Percentiles rank a stretch among this genome's conserved stretches.
These are phyloP conservation scores for Fistulinella prunicolor DNA, from an alignment of 768 basidiomycete species.

Conservation along the genomic window DNA sequence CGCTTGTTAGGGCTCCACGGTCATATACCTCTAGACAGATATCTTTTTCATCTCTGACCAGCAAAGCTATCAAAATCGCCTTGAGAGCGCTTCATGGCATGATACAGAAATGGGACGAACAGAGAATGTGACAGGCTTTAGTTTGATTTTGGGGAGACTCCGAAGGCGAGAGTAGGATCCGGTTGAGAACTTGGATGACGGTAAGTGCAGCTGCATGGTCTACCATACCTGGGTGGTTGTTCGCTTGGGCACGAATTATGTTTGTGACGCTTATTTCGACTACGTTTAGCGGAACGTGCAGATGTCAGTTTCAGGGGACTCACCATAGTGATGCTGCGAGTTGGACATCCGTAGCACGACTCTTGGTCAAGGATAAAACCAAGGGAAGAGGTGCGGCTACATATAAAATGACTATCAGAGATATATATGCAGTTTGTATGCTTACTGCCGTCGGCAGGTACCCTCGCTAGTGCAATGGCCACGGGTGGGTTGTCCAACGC, in stretches of 20 bases:
- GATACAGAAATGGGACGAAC: slow-evolving; percentile 39
- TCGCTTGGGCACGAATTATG: slow-evolving; percentile 52
- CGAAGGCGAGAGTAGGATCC: slow-evolving; percentile 45
- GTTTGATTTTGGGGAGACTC: slow-evolving; percentile 47
- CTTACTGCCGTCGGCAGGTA: slow-evolving; percentile 39
- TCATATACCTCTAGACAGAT: slow-evolving; percentile 69
- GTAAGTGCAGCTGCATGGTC: slow-evolving; percentile 52
- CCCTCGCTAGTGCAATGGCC: slow-evolving; percentile 47
- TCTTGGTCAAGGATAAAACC: slow-evolving; percentile 54
- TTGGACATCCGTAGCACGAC: slow-evolving; percentile 58
- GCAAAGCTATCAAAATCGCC: slow-evolving; percentile 42
- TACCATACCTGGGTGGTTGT: slow-evolving; percentile 27
- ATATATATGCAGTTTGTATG: slow-evolving; percentile 18
- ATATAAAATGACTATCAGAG: slow-evolving; percentile 4
- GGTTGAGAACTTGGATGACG: slow-evolving; percentile 69
- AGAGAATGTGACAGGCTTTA: slow-evolving; percentile 73
- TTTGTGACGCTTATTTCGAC: slow-evolving; percentile 49
- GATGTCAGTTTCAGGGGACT: slow-evolving; percentile 3
- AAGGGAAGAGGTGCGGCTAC: slow-evolving; percentile 32
- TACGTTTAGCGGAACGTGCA: background rate
- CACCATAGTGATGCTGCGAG: slow-evolving; percentile 72
- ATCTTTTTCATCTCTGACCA: slow-evolving; percentile 67
- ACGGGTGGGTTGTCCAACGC: slow-evolving; percentile 59
- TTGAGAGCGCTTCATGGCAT: background rate
- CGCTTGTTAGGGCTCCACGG: slow-evolving; percentile 57